These are phyloP conservation scores for Drechslerella dactyloides DNA, from an alignment of 2,329 filamentous ascomycete species.

Conservation along the genomic window DNA sequence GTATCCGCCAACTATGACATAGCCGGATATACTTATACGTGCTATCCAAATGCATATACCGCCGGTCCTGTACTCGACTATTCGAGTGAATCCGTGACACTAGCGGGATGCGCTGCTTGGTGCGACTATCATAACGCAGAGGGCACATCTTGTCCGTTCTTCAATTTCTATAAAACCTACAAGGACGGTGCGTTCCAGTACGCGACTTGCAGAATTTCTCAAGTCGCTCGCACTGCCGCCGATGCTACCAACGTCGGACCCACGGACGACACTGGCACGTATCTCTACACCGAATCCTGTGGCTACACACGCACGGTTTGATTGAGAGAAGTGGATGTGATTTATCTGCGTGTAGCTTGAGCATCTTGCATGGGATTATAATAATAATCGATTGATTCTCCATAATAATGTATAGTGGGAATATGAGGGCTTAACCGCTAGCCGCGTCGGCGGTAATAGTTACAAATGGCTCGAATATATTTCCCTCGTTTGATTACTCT, in stretches of 20 bases:
- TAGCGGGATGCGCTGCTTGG: slow-evolving; percentile 8
- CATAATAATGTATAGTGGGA: no score
- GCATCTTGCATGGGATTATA: no score
- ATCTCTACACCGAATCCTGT: no score
- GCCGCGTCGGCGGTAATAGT: no score
- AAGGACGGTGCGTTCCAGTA: slow-evolving; percentile 13
- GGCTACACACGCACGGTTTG: no score
- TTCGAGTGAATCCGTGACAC: slow-evolving; percentile 1
- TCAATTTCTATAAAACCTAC: slow-evolving; percentile 31
- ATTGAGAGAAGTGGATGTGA: no score
- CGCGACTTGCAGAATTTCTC: slow-evolving; percentile 19
- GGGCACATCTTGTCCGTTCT: slow-evolving; percentile 14
- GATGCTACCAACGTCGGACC: slow-evolving; percentile 18
- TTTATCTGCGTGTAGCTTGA: no score
- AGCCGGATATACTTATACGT: slow-evolving; percentile 13
- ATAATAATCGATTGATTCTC: no score
- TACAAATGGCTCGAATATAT: no score
- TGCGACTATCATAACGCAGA: neutral
- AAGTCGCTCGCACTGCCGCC: slow-evolving; percentile 10
- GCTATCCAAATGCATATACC: slow-evolving; percentile 19
- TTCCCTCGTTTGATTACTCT: no score
- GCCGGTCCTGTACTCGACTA: slow-evolving; percentile 17
- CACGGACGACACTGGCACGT: neutral
- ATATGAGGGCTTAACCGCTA: no score
- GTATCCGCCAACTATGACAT: neutral